Evolutionary conservation across 2,329 filamentous ascomycete species (phyloP).

Genomic region (Claviceps quebecensis): DNA sequence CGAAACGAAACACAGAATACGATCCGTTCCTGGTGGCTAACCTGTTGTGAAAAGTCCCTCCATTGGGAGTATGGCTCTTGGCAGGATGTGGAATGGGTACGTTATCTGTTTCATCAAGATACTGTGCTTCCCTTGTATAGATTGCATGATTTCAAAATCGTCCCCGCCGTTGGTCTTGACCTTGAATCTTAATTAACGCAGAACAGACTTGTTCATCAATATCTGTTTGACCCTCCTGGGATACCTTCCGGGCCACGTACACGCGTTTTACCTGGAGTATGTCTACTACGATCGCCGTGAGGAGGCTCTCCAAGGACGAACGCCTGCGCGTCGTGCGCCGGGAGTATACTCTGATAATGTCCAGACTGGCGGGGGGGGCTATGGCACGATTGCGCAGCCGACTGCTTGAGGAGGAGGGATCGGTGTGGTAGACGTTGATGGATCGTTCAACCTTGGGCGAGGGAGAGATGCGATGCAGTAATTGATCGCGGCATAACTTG

Average conservation of each 20-base stretch:
- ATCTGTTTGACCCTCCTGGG: constrained; percentile 52
- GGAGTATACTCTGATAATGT: constrained; percentile 60
- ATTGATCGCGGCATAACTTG: too few relatives aligned
- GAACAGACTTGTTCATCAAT: constrained; percentile 49
- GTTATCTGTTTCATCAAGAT: constrained; percentile 6
- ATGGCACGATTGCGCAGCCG: constrained; percentile 33
- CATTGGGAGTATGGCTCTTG: constrained; percentile 48
- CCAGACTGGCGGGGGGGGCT: constrained; percentile 58
- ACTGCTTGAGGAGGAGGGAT: constrained; percentile 5
- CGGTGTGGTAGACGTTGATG: too few relatives aligned
- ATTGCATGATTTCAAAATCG: too few relatives aligned
- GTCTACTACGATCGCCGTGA: constrained; percentile 67
- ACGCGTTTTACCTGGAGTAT: constrained; percentile 72
- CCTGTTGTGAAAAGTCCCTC: constrained; percentile 39
- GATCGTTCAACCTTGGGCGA: too few relatives aligned
- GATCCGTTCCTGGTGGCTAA: constrained; percentile 9
- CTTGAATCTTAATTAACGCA: constrained; percentile 3
- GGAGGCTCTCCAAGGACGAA: constrained; percentile 42
- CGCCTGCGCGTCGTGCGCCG: constrained; percentile 40
- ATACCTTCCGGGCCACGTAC: constrained; percentile 65
- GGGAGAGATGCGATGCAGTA: too few relatives aligned
- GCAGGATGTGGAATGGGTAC: constrained; percentile 47
- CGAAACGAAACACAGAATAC: background rate
- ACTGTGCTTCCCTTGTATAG: too few relatives aligned
- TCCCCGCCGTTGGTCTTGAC: constrained; percentile 5